These are phyloP conservation scores for Cryptococcus depauperatus DNA, from an alignment of 1,284 basidiomycete species.

Conservation along the genomic window DNA sequence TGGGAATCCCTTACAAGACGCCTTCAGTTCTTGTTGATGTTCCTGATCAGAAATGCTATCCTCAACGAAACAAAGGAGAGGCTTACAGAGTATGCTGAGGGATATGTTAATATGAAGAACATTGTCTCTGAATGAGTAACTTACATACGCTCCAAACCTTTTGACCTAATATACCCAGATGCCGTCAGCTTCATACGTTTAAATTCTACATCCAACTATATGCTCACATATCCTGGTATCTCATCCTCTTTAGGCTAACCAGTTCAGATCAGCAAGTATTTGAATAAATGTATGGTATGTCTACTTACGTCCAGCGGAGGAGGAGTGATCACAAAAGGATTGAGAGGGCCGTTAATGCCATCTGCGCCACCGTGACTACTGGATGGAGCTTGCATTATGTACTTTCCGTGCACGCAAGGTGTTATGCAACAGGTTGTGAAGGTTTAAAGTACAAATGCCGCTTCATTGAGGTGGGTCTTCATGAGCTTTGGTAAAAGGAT, in stretches of 20 bases:
- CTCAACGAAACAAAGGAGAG: not conserved
- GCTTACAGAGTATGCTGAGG: constrained; percentile 26
- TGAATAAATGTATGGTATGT: not conserved
- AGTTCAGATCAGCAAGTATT: constrained; percentile 1
- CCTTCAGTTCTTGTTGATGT: constrained; percentile 27
- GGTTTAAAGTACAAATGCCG: no score
- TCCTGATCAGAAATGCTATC: not conserved
- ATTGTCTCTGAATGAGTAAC: constrained; percentile 5
- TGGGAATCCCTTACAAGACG: constrained; percentile 30
- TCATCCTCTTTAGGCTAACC: constrained; percentile 30
- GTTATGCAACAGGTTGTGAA: no score
- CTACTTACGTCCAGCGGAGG: constrained; percentile 27
- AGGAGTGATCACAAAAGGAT: constrained; percentile 29
- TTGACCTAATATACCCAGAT: constrained; percentile 13
- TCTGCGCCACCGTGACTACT: constrained; percentile 9
- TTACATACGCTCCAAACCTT: constrained; percentile 36
- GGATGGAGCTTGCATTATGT: constrained; percentile 26
- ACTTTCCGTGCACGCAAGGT: no score
- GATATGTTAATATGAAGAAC: not conserved
- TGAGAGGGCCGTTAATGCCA: constrained; percentile 26
- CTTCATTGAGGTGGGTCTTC: no score
- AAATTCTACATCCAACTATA: not conserved
- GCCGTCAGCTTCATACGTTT: not conserved
- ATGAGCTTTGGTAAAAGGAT: no score
- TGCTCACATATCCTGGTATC: constrained; percentile 30